Base-by-base conservation (phyloP, 331 rosid genomes). In the Arachis monticola region DNA sequence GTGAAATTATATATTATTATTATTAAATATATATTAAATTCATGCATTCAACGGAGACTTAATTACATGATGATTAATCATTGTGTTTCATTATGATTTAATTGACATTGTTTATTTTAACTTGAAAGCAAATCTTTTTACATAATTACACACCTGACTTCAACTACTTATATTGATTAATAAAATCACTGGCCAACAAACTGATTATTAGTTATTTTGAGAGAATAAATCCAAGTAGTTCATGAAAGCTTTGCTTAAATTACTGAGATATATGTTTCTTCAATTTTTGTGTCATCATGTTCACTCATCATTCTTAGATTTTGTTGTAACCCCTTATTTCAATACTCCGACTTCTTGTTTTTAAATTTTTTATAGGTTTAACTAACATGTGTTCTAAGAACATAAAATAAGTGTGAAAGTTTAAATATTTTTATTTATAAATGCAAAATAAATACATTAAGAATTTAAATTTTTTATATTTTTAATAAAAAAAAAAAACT, bases 201-300 rank as follows among this genome's bases (percentile, higher is more conserved):
- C 61, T 53, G n/a, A n/a, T 48, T 51, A n/a, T 48, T 51, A 30
- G n/a, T 38, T 51, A 30, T 35, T 35, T 48, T 60, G n/a, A 67
- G 40, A 30, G 81, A 77, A 77, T 69, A 63, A 61, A 46, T 30
- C 32, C 60, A 67, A 76, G 31, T 59, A 30, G 14, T 52, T 67
- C 17, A 41, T 11, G 60, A 66, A 66, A 75, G 57, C 55, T 22
- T 48, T 44, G 8, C 73, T 75, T 65, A 64, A 63, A 64, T 17
- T 3, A 22, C 56, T 27, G 65, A 44, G 5, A 38, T 38, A 3
- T 0, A 38, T 38, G 5, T 38, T 38, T 38, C 41, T 38, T 38
- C 41, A 38, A 38, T 38, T 38, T 38, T 38, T 38, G 5, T 38
- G 41, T 38, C 41, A 10, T 69, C 17, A 6, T 32, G 8, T 8